Conservation (phyloP, 2,329 filamentous ascomycete species). For the Fusarium albidum region DNA sequence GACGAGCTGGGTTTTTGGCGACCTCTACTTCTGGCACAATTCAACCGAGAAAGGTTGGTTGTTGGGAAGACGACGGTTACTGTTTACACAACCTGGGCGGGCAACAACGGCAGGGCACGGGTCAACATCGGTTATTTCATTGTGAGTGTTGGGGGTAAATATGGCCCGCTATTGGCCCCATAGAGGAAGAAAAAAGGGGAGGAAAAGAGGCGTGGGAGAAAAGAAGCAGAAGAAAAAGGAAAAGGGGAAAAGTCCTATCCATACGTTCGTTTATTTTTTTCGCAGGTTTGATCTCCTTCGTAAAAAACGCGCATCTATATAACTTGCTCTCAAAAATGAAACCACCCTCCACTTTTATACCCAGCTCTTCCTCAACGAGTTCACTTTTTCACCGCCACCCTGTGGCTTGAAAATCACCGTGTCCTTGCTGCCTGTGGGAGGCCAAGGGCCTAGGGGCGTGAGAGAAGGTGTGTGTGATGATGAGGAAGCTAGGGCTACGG, state of each 20-base stretch:
- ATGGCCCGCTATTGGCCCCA: no score
- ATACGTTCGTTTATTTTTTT: no score
- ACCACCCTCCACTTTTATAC: neutral
- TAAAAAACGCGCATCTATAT: neutral
- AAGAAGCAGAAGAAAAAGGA: no score
- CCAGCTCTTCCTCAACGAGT: neutral
- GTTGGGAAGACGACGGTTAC: neutral
- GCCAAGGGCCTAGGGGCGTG: no score
- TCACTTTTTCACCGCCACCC: neutral
- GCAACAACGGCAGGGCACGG: neutral
- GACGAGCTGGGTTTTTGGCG: neutral
- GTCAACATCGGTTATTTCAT: neutral
- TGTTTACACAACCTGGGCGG: conserved; percentile 1
- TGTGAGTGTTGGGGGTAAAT: conserved; percentile 5
- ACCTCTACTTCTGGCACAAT: neutral
- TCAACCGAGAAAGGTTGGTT: neutral
- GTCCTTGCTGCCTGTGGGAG: no score
- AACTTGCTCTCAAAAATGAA: neutral
- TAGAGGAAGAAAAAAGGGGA: no score
- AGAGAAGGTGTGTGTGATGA: no score
- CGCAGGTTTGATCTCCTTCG: conserved; percentile 3
- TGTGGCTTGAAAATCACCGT: neutral
- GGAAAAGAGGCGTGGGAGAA: no score
- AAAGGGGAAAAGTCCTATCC: no score
- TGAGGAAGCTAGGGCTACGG: no score